Evolutionary conservation across 805 yeast genomes (phyloP).

Genomic region (Ogataea allantospora): DNA sequence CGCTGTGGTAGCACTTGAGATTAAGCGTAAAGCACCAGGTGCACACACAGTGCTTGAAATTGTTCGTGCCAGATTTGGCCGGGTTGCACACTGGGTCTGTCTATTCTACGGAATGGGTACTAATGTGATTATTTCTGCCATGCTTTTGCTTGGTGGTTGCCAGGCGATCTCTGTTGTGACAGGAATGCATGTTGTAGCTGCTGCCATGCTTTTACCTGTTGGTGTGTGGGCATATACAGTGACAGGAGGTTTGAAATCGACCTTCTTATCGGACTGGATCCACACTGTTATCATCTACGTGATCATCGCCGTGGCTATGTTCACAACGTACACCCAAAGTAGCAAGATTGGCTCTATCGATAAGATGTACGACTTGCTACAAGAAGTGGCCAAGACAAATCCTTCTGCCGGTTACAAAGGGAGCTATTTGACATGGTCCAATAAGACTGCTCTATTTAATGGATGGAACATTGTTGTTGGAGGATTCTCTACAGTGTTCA

Average conservation of each 20-base stretch:
- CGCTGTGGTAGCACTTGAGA: slow-evolving; percentile 38
- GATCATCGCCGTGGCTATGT: slow-evolving; percentile 31
- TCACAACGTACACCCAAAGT: slow-evolving; percentile 28
- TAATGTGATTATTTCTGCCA: slow-evolving; percentile 37
- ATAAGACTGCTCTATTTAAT: slow-evolving; percentile 35
- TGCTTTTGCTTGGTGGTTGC: slow-evolving; percentile 44
- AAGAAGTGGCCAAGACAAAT: slow-evolving; percentile 16
- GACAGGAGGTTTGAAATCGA: slow-evolving; percentile 50
- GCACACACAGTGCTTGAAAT: slow-evolving; percentile 42
- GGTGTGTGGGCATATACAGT: slow-evolving; percentile 49
- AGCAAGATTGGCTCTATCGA: slow-evolving; percentile 35
- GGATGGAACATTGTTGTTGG: slow-evolving; percentile 37
- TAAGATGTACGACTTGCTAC: slow-evolving; percentile 34
- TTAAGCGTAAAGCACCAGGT: slow-evolving; percentile 41
- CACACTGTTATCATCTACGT: slow-evolving; percentile 46
- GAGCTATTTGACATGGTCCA: slow-evolving; percentile 34
- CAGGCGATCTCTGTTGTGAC: slow-evolving; percentile 40
- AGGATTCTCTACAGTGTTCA: slow-evolving; percentile 30
- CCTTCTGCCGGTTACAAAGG: slow-evolving; percentile 30
- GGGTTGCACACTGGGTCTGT: slow-evolving; percentile 35
- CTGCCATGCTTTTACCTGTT: slow-evolving; percentile 43
- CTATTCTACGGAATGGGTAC: slow-evolving; percentile 38
- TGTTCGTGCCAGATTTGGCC: slow-evolving; percentile 38
- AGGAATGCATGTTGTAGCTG: slow-evolving; percentile 46
- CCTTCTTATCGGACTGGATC: slow-evolving; percentile 51